Conservation (phyloP, 768 basidiomycete species). For the Kwoniella sp. region DNA sequence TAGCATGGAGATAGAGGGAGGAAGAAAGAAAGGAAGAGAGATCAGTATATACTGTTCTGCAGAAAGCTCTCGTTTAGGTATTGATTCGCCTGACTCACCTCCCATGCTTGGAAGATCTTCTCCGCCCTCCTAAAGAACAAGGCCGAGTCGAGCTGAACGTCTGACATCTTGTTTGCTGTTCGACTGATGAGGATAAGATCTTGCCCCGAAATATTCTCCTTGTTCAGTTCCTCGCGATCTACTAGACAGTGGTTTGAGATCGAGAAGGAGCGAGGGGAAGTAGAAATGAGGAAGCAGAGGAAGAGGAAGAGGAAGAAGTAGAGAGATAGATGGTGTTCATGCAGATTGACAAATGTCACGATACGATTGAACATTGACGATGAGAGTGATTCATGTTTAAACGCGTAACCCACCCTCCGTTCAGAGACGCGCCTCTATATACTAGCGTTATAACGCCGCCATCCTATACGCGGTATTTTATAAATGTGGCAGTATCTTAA, state of each 20-base stretch:
- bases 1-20: not conserved
- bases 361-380: too few species aligned
- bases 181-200: too few species aligned
- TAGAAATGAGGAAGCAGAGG: too few species aligned
- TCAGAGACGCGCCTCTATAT: not conserved
- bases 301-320: too few species aligned
- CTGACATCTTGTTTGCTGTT: slow-evolving; percentile 34
- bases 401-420: not conserved
- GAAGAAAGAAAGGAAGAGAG: not conserved
- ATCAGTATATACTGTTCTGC: too few species aligned
- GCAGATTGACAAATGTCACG: too few species aligned
- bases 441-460: not conserved
- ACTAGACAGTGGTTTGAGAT: too few species aligned
- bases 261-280: too few species aligned
- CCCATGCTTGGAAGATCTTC: slow-evolving; percentile 50
- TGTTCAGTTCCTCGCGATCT: too few species aligned
- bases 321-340: too few species aligned
- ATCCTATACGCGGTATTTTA: not conserved
- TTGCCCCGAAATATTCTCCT: too few species aligned
- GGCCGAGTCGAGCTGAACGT: slow-evolving; percentile 49
- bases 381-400: not conserved
- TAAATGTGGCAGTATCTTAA: not conserved
- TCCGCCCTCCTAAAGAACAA: slow-evolving; percentile 50
- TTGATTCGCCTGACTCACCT: slow-evolving; percentile 32
- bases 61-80: too few species aligned